Percentiles rank a stretch among this genome's conserved stretches.
phyloP scores from a whole-genome alignment of 169 alveolate genomes.

The Plasmodium coatneyi region DNA sequence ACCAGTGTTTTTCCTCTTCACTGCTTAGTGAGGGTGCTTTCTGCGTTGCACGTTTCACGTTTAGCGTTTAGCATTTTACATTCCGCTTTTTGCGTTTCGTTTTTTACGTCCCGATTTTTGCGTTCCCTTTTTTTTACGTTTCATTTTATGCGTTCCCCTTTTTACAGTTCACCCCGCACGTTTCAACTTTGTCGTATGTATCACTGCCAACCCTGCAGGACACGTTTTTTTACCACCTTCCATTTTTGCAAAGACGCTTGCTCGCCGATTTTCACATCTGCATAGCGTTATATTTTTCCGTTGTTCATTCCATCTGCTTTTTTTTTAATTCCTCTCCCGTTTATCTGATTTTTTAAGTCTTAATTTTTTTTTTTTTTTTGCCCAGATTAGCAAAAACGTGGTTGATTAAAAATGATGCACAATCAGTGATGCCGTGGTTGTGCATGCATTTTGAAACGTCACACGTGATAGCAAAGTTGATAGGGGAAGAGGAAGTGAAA shows the following conservation, averaged over 20 bases:
- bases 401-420: background rate
- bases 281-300: background rate
- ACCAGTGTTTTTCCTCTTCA: background rate
- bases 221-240: background rate
- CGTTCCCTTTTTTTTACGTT: background rate
- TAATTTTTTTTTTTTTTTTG: background rate
- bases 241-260: background rate
- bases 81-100: background rate
- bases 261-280: background rate
- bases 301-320: background rate
- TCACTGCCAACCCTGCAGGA: constrained; percentile 1
- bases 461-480: background rate
- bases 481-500: background rate
- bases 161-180: background rate
- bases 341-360: background rate
- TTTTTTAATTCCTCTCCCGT: background rate
- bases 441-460: background rate
- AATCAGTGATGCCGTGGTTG: background rate
- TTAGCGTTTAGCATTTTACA: background rate
- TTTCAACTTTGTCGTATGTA: background rate
- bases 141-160: background rate
- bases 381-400: background rate
- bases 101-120: background rate
- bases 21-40: background rate
- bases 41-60: background rate